Evolutionary conservation across 1,139 yeast species (phyloP).

Genomic region (Martiniozyma asiatica): DNA sequence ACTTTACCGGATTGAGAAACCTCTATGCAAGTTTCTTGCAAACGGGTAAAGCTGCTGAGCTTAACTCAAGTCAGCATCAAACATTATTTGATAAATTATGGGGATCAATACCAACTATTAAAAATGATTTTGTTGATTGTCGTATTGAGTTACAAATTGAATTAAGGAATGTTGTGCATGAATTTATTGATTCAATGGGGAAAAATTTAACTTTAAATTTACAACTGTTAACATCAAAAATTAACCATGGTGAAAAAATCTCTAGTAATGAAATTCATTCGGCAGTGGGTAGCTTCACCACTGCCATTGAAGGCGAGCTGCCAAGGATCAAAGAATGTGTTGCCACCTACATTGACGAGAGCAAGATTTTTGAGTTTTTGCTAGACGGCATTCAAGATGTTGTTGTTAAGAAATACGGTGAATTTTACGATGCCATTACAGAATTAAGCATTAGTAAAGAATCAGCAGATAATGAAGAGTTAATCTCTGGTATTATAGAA

Average conservation of each 20-base stretch:
- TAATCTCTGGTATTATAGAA: constrained; percentile 33
- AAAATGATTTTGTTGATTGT: constrained; percentile 78
- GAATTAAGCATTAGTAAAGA: constrained; percentile 6
- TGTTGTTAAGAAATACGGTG: constrained; percentile 36
- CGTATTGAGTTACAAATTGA: constrained; percentile 65
- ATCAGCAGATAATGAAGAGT: constrained; percentile 11
- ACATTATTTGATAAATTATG: constrained; percentile 43
- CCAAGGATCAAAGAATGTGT: constrained; percentile 47
- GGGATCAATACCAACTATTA: constrained; percentile 72
- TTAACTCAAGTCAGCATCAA: constrained; percentile 8
- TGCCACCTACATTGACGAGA: constrained; percentile 27
- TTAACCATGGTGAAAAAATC: background rate
- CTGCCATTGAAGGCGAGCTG: constrained; percentile 37
- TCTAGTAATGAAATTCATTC: background rate
- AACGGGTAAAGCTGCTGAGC: constrained; percentile 2
- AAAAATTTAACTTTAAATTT: constrained; percentile 19
- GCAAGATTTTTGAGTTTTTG: constrained; percentile 33
- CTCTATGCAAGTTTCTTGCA: constrained; percentile 21
- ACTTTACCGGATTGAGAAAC: constrained; percentile 51
- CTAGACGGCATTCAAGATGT: constrained; percentile 51
- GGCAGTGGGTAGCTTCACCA: constrained; percentile 29
- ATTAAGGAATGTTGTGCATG: constrained; percentile 57
- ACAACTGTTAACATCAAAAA: background rate
- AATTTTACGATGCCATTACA: constrained; percentile 24
- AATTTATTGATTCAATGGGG: constrained; percentile 36